Percentiles rank a stretch among this genome's conserved stretches.
These are phyloP conservation scores for Polysphondylium violaceum DNA, from an alignment of 78 protist species.

Conservation along the genomic window DNA sequence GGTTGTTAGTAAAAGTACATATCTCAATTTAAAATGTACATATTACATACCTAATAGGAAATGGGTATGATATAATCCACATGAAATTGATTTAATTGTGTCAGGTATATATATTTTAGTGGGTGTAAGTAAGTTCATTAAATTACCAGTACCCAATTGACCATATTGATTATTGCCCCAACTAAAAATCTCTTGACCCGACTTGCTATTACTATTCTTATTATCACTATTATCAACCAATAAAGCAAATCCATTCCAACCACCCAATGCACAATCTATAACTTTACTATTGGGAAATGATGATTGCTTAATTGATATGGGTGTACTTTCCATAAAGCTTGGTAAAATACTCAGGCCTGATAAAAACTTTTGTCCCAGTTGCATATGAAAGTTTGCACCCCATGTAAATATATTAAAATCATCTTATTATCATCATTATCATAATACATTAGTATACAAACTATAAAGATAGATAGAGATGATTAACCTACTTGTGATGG, in stretches of 20 bases:
- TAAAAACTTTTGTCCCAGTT: constrained; percentile 57
- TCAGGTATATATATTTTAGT: neutral
- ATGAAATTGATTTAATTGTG: neutral
- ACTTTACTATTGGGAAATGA: constrained; percentile 14
- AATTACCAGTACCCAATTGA: constrained; percentile 41
- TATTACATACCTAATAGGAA: too few relatives aligned
- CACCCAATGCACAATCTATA: constrained; percentile 38
- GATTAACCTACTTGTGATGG: constrained; percentile 22
- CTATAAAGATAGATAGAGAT: too few relatives aligned
- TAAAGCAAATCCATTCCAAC: constrained; percentile 39
- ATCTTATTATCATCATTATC: neutral
- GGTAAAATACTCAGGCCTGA: constrained; percentile 42
- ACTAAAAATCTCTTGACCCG: neutral
- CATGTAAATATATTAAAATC: constrained; percentile 44
- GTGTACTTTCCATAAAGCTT: constrained; percentile 41
- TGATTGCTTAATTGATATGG: constrained; percentile 18
- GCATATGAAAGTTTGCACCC: constrained; percentile 63
- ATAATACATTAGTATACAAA: neutral
- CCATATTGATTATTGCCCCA: constrained; percentile 70
- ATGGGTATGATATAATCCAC: constrained; percentile 35
- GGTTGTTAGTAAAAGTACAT: too few relatives aligned
- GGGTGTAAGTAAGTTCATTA: constrained; percentile 39
- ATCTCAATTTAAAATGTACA: too few relatives aligned
- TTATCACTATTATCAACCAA: too few relatives aligned
- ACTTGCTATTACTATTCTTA: neutral